Evolutionary conservation across 2,329 filamentous ascomycete genomes (phyloP), one percentile per base, ranked within the genome.

Genomic region (Hypoxylon sp.): DNA sequence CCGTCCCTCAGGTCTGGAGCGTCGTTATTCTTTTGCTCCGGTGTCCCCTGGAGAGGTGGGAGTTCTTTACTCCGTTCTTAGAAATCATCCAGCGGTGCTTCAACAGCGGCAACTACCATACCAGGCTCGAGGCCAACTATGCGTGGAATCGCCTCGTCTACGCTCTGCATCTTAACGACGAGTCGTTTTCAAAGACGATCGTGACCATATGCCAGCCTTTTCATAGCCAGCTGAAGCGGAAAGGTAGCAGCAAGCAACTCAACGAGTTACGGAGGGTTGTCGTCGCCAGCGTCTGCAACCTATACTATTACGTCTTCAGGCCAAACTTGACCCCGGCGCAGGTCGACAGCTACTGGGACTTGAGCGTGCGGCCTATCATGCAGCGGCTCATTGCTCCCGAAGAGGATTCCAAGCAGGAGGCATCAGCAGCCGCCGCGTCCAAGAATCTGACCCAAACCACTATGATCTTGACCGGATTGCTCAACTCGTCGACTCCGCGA

Each of bases 1-100:
- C 85, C 33, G 92, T 96, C 0, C 93, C 95, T 4, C 90, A 92
- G 64, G 91, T 98, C 18, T 98, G 94, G 94, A 89, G 90, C 56
- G 84, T 92, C 29, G 79, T 96, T 2, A 85, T 94, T 5, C 81
- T 97, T 1, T 86, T 97, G 52, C 79, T 97, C 43, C 86, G 89
- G 76, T 86, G 76, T 74, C 86, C 72, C 63, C 80, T 79, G 69
- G 86, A 78, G 63, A 87, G 71, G 77, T 98, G 94, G 90, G 81
- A 88, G 26, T 85, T 89, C 68, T 86, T 92, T 61, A 83, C 81
- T 23, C 80, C 83, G 4, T 97, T 92, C 90, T 79, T 97, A 6
- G 82, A 83, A 26, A 82, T 97, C 8, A 88, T 96, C 15, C 89
- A 97, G 67, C 82, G 82, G 60, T 95, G 91, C 69, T 92, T 98